phyloP scores from a whole-genome alignment of 192 early-diverging fungal genomes.

The Linnemannia zychae region DNA sequence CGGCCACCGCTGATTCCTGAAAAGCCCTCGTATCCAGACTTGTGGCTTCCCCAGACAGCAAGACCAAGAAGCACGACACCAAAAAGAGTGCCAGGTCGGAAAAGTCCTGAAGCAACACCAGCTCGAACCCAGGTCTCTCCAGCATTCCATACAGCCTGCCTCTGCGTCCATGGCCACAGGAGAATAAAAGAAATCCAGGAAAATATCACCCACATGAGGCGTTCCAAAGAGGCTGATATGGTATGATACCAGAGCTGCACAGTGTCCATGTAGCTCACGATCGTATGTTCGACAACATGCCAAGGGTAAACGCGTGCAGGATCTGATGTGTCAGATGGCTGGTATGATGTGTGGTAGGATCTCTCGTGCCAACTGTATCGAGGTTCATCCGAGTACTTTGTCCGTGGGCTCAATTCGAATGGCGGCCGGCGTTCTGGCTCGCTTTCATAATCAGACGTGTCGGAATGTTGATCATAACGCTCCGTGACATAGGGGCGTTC shows the following conservation, averaged over 20 bases:
- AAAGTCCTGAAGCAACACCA: conserved; percentile 21
- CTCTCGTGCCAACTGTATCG: neutral
- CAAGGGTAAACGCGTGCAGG: conserved; percentile 30
- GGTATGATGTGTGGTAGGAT: neutral
- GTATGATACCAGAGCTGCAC: neutral
- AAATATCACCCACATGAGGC: neutral
- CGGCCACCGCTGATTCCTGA: neutral
- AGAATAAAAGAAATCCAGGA: neutral
- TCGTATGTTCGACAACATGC: conserved; percentile 25
- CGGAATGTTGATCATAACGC: neutral
- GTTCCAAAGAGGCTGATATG: neutral
- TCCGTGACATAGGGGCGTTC: neutral
- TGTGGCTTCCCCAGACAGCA: conserved; percentile 7
- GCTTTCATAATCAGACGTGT: neutral
- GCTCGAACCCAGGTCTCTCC: conserved; percentile 7
- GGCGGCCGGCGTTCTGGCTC: neutral
- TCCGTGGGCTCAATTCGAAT: neutral
- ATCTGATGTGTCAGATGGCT: neutral
- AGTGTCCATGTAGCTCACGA: conserved; percentile 1
- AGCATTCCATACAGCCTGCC: conserved; percentile 1
- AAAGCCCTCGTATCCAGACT: neutral
- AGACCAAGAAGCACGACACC: conserved; percentile 18
- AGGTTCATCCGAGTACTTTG: neutral
- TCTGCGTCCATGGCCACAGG: conserved; percentile 34
- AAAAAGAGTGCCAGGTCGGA: conserved; percentile 39